phyloP scores from a whole-genome alignment of 1,139 yeast genomes.

The Saccharomycopsis hybrid region DNA sequence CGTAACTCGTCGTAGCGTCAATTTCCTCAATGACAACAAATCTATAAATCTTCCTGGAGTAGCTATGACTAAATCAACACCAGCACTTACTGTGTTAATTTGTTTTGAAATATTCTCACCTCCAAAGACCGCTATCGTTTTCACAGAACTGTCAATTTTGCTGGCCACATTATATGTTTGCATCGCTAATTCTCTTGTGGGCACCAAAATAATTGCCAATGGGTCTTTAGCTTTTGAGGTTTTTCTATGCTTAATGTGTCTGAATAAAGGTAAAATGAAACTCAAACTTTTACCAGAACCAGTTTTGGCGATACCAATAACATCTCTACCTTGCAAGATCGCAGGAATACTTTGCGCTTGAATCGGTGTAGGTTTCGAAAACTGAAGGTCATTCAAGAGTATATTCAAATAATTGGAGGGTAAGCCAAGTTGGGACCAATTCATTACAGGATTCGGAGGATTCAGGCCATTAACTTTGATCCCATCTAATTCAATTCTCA shows the following conservation, averaged over 20 bases:
- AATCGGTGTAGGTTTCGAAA: constrained; percentile 66
- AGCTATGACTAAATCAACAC: constrained; percentile 79
- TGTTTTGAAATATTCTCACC: constrained; percentile 95
- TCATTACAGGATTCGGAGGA: constrained; percentile 60
- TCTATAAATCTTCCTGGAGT: constrained; percentile 97
- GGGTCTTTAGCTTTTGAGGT: constrained; percentile 57
- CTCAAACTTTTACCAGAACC: constrained; percentile 96
- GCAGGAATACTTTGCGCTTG: constrained; percentile 92
- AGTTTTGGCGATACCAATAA: constrained; percentile 91
- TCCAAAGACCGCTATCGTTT: constrained; percentile 52
- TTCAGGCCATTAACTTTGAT: constrained; percentile 53
- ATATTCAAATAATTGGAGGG: constrained; percentile 51
- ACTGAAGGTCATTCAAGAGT: constrained; percentile 44
- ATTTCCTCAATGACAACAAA: constrained; percentile 49
- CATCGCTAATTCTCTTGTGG: constrained; percentile 87
- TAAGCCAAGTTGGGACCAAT: constrained; percentile 81
- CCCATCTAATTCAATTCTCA: constrained; percentile 56
- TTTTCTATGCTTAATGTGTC: constrained; percentile 74
- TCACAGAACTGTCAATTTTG: constrained; percentile 46
- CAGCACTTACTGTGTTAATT: constrained; percentile 75
- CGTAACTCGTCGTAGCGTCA: constrained; percentile 64
- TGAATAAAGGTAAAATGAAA: constrained; percentile 72
- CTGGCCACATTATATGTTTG: constrained; percentile 71
- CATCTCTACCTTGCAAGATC: constrained; percentile 82
- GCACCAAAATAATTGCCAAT: constrained; percentile 73